phyloP scores from a whole-genome alignment of 2,329 filamentous ascomycete species.

The Botryotinia narcissicola region DNA sequence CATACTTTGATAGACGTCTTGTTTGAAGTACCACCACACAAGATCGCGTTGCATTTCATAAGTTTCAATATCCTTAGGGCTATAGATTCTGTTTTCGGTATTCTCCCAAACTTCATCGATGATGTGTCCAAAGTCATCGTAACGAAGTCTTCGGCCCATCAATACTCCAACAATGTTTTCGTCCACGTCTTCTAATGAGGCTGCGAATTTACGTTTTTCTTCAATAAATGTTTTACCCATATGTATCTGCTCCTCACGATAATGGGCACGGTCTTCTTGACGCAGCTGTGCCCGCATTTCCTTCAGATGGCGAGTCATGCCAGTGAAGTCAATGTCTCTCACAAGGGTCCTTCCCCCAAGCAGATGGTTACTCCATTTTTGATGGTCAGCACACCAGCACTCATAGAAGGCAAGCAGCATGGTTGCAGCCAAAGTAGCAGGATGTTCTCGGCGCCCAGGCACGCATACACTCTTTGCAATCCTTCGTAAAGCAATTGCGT shows the following conservation, averaged over 20 bases:
- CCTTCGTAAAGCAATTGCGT: constrained; percentile 78
- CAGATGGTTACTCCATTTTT: constrained; percentile 93
- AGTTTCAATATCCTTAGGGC: constrained; percentile 64
- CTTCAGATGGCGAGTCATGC: constrained; percentile 70
- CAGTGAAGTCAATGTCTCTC: constrained; percentile 74
- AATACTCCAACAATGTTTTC: constrained; percentile 56
- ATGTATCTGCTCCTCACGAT: constrained; percentile 17
- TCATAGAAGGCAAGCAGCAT: constrained; percentile 88
- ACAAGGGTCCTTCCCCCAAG: constrained; percentile 80
- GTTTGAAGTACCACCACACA: constrained; percentile 95
- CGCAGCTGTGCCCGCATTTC: constrained; percentile 50
- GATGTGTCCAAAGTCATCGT: constrained; percentile 55
- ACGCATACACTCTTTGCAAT: constrained; percentile 74
- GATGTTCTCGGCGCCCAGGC: constrained; percentile 64
- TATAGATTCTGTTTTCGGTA: constrained; percentile 27
- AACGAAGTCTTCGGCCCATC: constrained; percentile 55
- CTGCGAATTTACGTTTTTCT: constrained; percentile 24
- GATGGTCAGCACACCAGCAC: constrained; percentile 89
- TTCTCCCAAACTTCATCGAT: constrained; percentile 26
- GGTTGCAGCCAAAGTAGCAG: constrained; percentile 83
- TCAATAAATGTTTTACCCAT: constrained; percentile 21
- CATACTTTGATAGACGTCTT: constrained; percentile 88
- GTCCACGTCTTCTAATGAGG: constrained; percentile 48
- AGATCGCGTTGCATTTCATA: constrained; percentile 82
- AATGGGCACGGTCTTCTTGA: constrained; percentile 23